Evolutionary conservation across 306 rosid species (phyloP).

Genomic region (Rubus parviflorus): DNA sequence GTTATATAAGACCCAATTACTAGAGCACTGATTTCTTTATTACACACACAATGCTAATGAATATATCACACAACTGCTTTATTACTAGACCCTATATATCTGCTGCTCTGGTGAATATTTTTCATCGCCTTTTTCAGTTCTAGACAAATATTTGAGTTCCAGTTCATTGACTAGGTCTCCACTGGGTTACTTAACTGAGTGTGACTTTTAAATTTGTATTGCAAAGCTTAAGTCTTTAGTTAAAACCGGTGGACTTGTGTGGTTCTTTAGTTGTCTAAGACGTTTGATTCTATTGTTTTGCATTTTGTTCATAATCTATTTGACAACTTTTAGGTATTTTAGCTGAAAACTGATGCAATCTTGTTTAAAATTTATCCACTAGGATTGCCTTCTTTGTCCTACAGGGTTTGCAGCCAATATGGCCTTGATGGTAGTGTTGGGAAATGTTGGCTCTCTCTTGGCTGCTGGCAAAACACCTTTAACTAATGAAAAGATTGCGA

Average conservation of each 20-base stretch:
- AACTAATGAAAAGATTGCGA: constrained; percentile 66
- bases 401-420: constrained; percentile 98
- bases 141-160: neutral
- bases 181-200: neutral
- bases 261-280: neutral
- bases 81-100: too few species aligned
- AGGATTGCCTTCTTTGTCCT: constrained; percentile 99
- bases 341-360: constrained; percentile 43
- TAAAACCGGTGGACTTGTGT: neutral
- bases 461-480: constrained; percentile 50
- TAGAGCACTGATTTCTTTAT: neutral
- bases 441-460: constrained; percentile 74
- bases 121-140: neutral
- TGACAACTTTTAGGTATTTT: neutral
- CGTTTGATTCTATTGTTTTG: constrained; percentile 6
- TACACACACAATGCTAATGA: neutral
- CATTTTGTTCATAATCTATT: neutral
- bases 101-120: neutral
- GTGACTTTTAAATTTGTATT: neutral
- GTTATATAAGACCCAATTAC: neutral
- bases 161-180: neutral
- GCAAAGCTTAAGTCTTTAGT: neutral
- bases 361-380: constrained; percentile 53
- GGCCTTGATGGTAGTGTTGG: constrained; percentile 89
- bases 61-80: too few species aligned